These are phyloP conservation scores for Syzygium oleosum DNA, from an alignment of 345 rosid species.

Conservation along the genomic window DNA sequence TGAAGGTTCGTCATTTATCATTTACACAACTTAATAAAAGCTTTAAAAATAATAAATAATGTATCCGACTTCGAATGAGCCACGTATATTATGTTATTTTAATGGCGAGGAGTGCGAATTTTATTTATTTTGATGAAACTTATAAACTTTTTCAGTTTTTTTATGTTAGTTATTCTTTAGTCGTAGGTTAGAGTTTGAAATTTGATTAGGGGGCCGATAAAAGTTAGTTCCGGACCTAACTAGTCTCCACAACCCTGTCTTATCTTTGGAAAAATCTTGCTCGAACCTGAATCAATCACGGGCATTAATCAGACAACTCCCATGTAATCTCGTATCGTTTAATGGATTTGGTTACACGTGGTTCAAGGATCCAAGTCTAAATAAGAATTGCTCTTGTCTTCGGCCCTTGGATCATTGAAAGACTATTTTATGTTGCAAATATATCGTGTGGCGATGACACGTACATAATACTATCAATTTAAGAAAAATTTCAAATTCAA, in stretches of 20 bases:
- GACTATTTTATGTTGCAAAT: background rate
- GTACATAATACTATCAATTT: background rate
- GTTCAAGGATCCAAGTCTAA: background rate
- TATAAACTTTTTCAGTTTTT: fast-evolving
- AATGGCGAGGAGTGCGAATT: background rate
- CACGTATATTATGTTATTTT: background rate
- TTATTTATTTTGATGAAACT: background rate
- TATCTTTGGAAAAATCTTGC: background rate
- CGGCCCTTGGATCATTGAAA: background rate
- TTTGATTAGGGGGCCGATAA: background rate
- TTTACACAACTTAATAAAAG: background rate
- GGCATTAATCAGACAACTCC: background rate
- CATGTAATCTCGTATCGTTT: background rate
- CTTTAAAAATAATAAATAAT: background rate
- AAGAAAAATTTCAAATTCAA: background rate
- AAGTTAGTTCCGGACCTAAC: background rate
- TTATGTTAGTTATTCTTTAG: background rate
- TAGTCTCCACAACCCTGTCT: background rate
- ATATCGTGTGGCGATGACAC: background rate
- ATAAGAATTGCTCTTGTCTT: background rate
- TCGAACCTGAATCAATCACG: background rate
- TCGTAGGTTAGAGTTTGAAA: background rate
- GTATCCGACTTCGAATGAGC: background rate
- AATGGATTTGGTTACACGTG: background rate
- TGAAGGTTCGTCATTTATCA: background rate